Evolutionary conservation across 306 rosid genomes (phyloP), one percentile per base, ranked within the genome.

Genomic region (Quercus gilva): DNA sequence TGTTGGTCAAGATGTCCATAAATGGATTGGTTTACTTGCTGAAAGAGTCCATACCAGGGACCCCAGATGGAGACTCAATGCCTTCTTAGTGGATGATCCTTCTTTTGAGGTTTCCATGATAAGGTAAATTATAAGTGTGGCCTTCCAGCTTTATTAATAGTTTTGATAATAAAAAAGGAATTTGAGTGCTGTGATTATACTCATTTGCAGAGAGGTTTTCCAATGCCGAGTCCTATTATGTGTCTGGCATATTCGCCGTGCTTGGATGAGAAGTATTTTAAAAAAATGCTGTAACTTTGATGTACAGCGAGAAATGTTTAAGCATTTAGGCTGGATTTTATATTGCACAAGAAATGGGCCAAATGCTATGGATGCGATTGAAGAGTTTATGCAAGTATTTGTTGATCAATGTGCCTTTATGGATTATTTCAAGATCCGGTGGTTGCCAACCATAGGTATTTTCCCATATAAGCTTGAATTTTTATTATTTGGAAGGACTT

Each of bases 361-460:
- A 67, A 85, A 76, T 87, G 77, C 88, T 69, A 73, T 77, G 84
- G 94, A 82, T 79, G 87, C 88, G 52, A 71, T 91, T 80, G 97
- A 91, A 78, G 96, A 92, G 87, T 84, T 92, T 78, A 84, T 82
- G 94, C 90, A 91, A 85, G 85, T 88, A 76, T 92, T 92, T 89
- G 89, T 91, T 69, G 97, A 92, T 84, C 97, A 92, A 69, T 74
- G 86, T 84, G 84, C 78, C 65, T 91, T 91, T 85, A 84, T 88
- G 85, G 89, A 91, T 86, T 87, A 91, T 83, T 89, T 92, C 78
- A 92, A 84, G 87, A 85, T 84, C 58, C 88, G 78, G 8, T 89
- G 91, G 92, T 85, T 86, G 67, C 79, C 92, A 60, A 84, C 76
- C 76, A 76, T 91, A 88, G 96, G 96, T 92, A 87, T 41, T 86